Evolutionary conservation across 2,329 filamentous ascomycete genomes (phyloP), one percentile per base, ranked within the genome.

Genomic region (Epichloe hybrida): DNA sequence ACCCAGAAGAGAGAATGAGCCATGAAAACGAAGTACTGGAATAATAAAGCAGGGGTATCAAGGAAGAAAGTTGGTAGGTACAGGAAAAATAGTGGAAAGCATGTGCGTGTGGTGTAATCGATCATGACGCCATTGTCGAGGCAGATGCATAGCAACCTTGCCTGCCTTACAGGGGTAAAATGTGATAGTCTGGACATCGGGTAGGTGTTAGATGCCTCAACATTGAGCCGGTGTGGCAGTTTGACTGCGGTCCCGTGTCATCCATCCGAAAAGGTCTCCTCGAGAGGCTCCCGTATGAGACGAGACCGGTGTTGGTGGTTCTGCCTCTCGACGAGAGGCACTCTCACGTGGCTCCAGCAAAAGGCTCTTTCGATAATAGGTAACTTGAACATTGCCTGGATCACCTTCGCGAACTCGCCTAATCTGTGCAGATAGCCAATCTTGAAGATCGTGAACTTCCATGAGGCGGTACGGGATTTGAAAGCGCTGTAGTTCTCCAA

Each of bases 401-500:
- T 76, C 69, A 55, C 71, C 60, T 53, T 80, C 77, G 12, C 86
- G 85, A 44, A 96, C 87, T 31, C 84, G 81, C 45, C 80, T 72
- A 48, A 96, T 81, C 65, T 96, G 86, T 21, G 80, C 76, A 55
- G 90, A 80, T 65, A 98, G 81, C 91, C 91, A 98, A 23, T 91
- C 84, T 64, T 97, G 91, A 64, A 98, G 77, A 59, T 97, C 91
- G 0, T 86, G 81, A 4, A 97, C 74, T 62, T 93, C 85, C 2
- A 78, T 77, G 17, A 98, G 77, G 6, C 84, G 80, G 65, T 97
- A 97, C 0, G 90, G 88, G 20, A 95, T 87, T 68, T 98, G 93
- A 72, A 97, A 97, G 17, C 90, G 84, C 66, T 98, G 93, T 7
- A 98, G 78, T 60, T 97, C 91, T 55, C 88, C 87, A 60, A 98